These are phyloP conservation scores for Xerophyta viscosa DNA, from an alignment of 106 monocot species.

Conservation along the genomic window DNA sequence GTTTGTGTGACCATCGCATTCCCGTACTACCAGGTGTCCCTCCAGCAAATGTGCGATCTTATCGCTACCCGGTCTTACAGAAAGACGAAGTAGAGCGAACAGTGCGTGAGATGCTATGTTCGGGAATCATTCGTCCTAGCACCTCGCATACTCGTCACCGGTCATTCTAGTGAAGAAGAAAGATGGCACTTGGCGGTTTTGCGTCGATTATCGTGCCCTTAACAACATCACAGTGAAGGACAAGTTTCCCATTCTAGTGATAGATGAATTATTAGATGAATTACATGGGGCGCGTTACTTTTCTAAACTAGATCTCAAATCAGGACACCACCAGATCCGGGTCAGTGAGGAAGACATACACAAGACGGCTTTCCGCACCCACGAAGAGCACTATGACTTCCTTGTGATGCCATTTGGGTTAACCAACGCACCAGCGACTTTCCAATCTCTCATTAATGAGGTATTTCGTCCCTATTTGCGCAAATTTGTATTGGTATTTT, in stretches of 20 bases:
- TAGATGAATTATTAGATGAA: neutral
- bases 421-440: neutral
- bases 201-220: neutral
- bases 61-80: neutral
- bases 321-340: neutral
- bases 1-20: neutral
- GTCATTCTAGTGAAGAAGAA: neutral
- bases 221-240: neutral
- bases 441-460: neutral
- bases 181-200: neutral
- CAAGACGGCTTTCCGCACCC: neutral
- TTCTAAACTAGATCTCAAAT: neutral
- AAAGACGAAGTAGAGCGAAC: neutral
- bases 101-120: neutral
- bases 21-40: neutral
- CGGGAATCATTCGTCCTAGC: neutral
- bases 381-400: neutral
- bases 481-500: neutral
- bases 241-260: neutral
- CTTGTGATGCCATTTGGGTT: conserved; percentile 2
- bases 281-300: neutral
- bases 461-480: neutral
- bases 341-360: neutral
- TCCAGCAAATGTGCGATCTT: neutral
- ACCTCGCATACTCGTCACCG: neutral